Evolutionary conservation across 1,284 basidiomycete genomes (phyloP).

Genomic region (Rhodotorula sp.): DNA sequence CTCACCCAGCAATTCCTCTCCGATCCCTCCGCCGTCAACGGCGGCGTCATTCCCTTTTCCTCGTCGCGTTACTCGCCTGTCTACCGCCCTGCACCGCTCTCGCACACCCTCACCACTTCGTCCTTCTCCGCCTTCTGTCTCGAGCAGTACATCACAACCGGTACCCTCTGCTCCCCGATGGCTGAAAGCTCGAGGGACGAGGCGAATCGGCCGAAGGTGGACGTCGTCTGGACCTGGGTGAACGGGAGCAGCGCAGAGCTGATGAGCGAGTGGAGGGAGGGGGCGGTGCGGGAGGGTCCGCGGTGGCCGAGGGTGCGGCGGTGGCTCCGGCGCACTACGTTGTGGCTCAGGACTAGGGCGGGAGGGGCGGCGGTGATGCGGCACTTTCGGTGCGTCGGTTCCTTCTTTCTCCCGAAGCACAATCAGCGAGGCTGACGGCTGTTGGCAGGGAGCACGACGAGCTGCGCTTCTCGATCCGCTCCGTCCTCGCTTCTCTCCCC

Average conservation of each 20-base stretch:
- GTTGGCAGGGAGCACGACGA: constrained; percentile 40
- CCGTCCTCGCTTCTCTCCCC: constrained; percentile 17
- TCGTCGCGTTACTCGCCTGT: constrained; percentile 6
- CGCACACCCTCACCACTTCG: constrained; percentile 5
- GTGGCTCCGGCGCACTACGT: not conserved
- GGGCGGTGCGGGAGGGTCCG: not conserved
- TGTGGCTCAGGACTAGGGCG: not conserved
- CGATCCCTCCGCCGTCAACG: not conserved
- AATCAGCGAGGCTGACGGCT: not conserved
- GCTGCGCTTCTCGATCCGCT: constrained; percentile 40
- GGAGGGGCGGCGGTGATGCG: not conserved
- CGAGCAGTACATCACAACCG: constrained; percentile 12
- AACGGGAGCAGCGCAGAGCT: constrained; percentile 26
- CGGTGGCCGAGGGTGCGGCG: not conserved
- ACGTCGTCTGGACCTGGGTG: constrained; percentile 26
- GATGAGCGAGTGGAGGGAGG: constrained; percentile 23
- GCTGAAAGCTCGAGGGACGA: not conserved
- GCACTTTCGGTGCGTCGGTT: constrained; percentile 31
- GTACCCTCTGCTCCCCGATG: constrained; percentile 13
- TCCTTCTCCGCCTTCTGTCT: constrained; percentile 8
- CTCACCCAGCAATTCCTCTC: constrained; percentile 4
- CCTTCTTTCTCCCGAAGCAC: not conserved
- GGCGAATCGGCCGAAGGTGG: constrained; percentile 4
- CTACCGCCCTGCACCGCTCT: not conserved
- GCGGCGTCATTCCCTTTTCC: constrained; percentile 25